Conservation (phyloP, 2,329 filamentous ascomycete species). For the Aureobasidium subglaciale region DNA sequence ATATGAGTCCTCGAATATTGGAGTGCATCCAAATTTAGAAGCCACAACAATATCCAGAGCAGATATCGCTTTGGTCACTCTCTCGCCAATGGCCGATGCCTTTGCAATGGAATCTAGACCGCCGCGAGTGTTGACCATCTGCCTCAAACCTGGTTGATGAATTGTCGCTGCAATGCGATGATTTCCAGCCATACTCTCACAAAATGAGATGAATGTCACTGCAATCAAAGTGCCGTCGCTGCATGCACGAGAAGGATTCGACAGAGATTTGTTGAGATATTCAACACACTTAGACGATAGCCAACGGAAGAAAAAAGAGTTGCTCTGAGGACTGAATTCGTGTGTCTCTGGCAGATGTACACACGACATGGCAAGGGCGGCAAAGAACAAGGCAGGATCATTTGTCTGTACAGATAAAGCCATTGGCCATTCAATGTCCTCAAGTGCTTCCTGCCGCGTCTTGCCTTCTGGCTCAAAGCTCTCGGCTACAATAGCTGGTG, state of each 20-base stretch:
- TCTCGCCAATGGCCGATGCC: not conserved
- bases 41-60: conserved; percentile 3
- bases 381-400: conserved; percentile 8
- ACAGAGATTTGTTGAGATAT: not conserved
- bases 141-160: not conserved
- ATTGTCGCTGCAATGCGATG: not conserved
- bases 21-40: conserved; percentile 2
- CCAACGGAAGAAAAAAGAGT: conserved; percentile 12
- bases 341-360: conserved; percentile 4
- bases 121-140: conserved; percentile 7
- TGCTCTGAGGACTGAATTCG: conserved; percentile 1
- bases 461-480: conserved; percentile 9
- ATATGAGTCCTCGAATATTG: conserved; percentile 2
- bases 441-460: conserved; percentile 9
- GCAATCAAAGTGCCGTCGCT: not conserved
- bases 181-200: not conserved
- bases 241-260: conserved; percentile 1
- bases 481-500: conserved; percentile 7
- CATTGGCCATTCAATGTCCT: conserved; percentile 11
- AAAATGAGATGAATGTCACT: conserved; percentile 8
- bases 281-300: conserved; percentile 8
- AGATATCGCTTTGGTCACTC: not conserved
- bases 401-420: conserved; percentile 9
- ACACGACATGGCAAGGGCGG: not conserved
- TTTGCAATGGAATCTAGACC: not conserved